Base-by-base conservation (phyloP, 2,329 filamentous ascomycete genomes). In the Lasiodiplodia sp. region DNA sequence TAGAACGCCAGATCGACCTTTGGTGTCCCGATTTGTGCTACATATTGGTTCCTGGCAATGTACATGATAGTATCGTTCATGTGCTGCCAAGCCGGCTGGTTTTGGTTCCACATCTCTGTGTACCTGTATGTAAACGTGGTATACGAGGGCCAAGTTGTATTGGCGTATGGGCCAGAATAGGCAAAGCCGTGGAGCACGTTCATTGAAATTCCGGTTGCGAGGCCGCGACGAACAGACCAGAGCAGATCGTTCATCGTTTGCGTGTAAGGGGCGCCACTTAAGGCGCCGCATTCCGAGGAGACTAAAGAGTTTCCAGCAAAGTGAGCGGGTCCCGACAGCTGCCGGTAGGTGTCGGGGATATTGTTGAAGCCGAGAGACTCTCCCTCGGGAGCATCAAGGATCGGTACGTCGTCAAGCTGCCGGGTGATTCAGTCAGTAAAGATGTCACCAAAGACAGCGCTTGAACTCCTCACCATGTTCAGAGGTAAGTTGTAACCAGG, bases 121-220 rank as follows among this genome's bases (percentile, higher is more conserved):
- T 81, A 84, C 0, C 75, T 49, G 70, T 83, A 85, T 7, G 64
- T 69, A 68, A 86, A 85, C 0, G 83, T 77, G 0, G 80, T 80
- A 60, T 79, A 84, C 0, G 81, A 82, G 0, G 84, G 84, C 84
- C 84, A 86, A 0, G 84, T 85, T 0, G 84, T 85, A 60, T 82
- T 79, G 0, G 72, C 72, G 67, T 85, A 85, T 6, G 79, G 71
- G 2, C 79, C 80, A 0, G 78, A 77, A 58, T 81, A 83, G 0
- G 82, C 72, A 55, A 75, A 75, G 0, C 83, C 84, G 68, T 86
- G 84, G 8, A 85, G 71, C 4, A 86, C 78, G 49, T 82, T 72
- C 52, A 81, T 78, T 51, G 83, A 85, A 23, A 85, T 74, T 1
- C 79, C 79, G 3, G 78, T 83, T 1, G 79, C 78, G 58, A 82